Evolutionary conservation across 192 early-diverging fungal species (phyloP), one percentile per base, ranked within the genome.

Genomic region (Chytriomyces confervae): DNA sequence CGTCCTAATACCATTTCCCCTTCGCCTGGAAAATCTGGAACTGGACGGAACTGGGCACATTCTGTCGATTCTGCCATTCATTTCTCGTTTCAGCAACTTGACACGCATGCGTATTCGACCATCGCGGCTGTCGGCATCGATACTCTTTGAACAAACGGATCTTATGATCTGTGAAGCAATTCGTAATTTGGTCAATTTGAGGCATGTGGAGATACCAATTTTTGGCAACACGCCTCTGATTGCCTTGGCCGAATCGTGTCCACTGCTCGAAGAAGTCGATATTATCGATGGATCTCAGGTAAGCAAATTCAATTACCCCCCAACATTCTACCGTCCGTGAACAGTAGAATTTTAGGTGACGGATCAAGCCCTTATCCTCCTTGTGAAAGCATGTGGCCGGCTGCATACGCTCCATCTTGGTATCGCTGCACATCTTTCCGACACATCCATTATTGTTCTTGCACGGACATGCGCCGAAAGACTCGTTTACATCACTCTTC

Each of bases 321-420:
- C 13, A 43, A 10, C n/a, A 5, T 8, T 8, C 11, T 62, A 3
- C 7, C n/a, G 3, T 61, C 61, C 36, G 36, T 4, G 36, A 36
- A 36, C 36, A 36, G 36, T 4, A 4, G 8, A 51, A 36, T 8
- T 48, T 13, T 8, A 79, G 63, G 50, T 79, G 20, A 74, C 78
- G 16, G 78, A 79, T 47, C 63, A 72, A 50, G 69, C 70, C 13
- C 16, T 79, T n/a, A 72, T 79, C 47, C 57, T 79, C 23, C 78
- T 79, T 16, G 71, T 74, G 11, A 72, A 74, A 65, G 27, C 16
- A 8, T 79, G 78, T 62, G 46, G n/a, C 8, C 16, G 48, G 13
- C 20, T 79, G 45, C 18, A 45, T 9, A 44, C 49, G 23, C 9
- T 79, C 18, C 51, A 74, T 47, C 61, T 79, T 16, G 78, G 78